Evolutionary conservation across 192 early-diverging fungal species (phyloP).

Genomic region (Entomortierella lignicola): DNA sequence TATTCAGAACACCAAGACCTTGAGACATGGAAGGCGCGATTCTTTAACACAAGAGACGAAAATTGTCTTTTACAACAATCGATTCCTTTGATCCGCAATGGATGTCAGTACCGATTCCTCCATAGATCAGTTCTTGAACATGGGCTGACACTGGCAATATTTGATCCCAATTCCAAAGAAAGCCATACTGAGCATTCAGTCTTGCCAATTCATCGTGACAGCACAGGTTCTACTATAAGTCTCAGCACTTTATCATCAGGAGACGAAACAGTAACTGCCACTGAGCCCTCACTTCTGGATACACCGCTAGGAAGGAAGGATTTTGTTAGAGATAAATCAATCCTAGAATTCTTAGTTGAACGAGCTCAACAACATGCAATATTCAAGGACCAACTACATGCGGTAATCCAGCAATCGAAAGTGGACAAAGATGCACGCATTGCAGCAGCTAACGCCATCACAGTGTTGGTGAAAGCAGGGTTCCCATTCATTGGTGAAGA

Average conservation of each 20-base stretch:
- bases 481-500: neutral
- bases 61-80: neutral
- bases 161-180: neutral
- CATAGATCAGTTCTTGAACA: neutral
- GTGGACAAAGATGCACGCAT: neutral
- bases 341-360: constrained; percentile 9
- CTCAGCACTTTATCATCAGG: neutral
- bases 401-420: constrained; percentile 9
- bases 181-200: neutral
- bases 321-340: constrained; percentile 6
- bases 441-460: constrained; percentile 28
- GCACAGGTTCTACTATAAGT: constrained; percentile 6
- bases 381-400: constrained; percentile 13
- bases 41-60: neutral
- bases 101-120: neutral
- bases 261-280: neutral
- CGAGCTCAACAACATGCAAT: neutral
- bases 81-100: neutral
- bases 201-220: neutral
- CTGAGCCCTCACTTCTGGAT: neutral
- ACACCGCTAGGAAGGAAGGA: constrained; percentile 5
- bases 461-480: constrained; percentile 15
- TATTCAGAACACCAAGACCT: neutral
- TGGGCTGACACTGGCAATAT: neutral
- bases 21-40: constrained; percentile 4